phyloP scores from a whole-genome alignment of 1,139 yeast genomes.

The Taphrina confusa region DNA sequence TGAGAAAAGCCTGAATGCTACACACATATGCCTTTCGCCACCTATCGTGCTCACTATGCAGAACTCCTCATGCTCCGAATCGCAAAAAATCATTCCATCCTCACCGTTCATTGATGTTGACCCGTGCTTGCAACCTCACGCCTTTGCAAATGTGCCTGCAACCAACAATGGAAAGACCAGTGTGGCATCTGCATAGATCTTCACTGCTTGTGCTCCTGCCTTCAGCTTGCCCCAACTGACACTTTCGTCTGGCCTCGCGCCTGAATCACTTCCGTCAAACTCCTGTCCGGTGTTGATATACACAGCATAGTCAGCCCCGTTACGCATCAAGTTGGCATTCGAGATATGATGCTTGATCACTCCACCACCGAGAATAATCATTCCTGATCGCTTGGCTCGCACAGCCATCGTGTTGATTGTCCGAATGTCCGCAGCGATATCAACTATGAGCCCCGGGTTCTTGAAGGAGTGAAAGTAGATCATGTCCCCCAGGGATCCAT shows the following conservation, averaged over 20 bases:
- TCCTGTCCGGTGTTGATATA: slow-evolving; percentile 98
- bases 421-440: slow-evolving; percentile 91
- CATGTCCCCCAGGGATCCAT: slow-evolving; percentile 99
- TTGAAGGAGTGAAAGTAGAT: slow-evolving; percentile 96
- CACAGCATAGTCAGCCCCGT: slow-evolving; percentile 97
- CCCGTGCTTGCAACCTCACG: too few relatives aligned
- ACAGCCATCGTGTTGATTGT: slow-evolving; percentile 87
- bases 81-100: too few relatives aligned
- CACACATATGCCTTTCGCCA: too few relatives aligned
- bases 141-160: slow-evolving; percentile 87
- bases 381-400: slow-evolving; percentile 95
- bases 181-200: slow-evolving; percentile 95
- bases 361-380: slow-evolving; percentile 96
- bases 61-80: too few relatives aligned
- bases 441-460: slow-evolving; percentile 87
- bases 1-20: too few relatives aligned
- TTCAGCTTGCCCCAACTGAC: slow-evolving; percentile 98
- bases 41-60: too few relatives aligned
- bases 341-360: slow-evolving; percentile 94
- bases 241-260: slow-evolving; percentile 99
- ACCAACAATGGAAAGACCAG: slow-evolving; percentile 93
- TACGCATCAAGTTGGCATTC: slow-evolving; percentile 97
- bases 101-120: too few relatives aligned
- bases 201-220: slow-evolving; percentile 86
- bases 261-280: slow-evolving; percentile 98